Percentiles rank a stretch among this genome's conserved stretches.
phyloP scores from a whole-genome alignment of 1,284 basidiomycete species.

The Trametes polyzona region DNA sequence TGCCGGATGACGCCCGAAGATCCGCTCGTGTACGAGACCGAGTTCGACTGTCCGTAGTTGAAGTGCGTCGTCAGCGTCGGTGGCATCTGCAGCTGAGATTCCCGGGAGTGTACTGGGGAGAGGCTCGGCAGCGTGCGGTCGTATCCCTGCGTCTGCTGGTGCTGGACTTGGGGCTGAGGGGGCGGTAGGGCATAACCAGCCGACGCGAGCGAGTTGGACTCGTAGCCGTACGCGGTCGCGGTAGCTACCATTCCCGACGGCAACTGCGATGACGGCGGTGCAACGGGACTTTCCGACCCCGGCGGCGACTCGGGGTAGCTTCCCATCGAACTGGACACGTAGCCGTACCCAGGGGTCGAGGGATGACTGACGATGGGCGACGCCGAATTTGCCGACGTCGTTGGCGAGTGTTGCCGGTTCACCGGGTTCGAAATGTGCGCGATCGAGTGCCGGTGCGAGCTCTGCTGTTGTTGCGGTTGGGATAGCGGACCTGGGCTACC shows the following conservation, averaged over 20 bases:
- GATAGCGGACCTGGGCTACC: conserved; percentile 5
- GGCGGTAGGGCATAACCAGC: conserved; percentile 24
- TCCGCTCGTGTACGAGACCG: conserved; percentile 6
- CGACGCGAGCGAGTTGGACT: conserved; percentile 23
- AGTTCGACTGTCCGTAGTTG: conserved; percentile 6
- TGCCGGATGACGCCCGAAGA: not conserved
- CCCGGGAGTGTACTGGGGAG: conserved; percentile 12
- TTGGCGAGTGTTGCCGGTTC: conserved; percentile 20
- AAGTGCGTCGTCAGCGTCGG: conserved; percentile 9
- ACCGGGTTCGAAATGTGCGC: conserved; percentile 29
- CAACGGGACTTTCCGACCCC: conserved; percentile 13
- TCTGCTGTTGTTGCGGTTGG: conserved; percentile 6
- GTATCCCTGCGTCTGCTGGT: conserved; percentile 9
- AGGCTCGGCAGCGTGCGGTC: conserved; percentile 18
- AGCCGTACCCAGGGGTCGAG: conserved; percentile 20
- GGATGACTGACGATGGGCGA: conserved; percentile 23
- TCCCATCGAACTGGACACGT: conserved; percentile 5
- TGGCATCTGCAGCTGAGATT: conserved; percentile 11
- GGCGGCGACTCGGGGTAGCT: conserved; percentile 21
- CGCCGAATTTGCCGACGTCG: conserved; percentile 11
- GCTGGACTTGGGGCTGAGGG: conserved; percentile 7
- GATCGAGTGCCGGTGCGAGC: conserved; percentile 26
- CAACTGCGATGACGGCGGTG: conserved; percentile 6
- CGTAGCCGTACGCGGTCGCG: conserved; percentile 14
- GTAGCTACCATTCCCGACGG: conserved; percentile 7